Evolutionary conservation across 495 filamentous ascomycete species (phyloP), one percentile per base, ranked within the genome.

Genomic region (Xylaria scruposa): DNA sequence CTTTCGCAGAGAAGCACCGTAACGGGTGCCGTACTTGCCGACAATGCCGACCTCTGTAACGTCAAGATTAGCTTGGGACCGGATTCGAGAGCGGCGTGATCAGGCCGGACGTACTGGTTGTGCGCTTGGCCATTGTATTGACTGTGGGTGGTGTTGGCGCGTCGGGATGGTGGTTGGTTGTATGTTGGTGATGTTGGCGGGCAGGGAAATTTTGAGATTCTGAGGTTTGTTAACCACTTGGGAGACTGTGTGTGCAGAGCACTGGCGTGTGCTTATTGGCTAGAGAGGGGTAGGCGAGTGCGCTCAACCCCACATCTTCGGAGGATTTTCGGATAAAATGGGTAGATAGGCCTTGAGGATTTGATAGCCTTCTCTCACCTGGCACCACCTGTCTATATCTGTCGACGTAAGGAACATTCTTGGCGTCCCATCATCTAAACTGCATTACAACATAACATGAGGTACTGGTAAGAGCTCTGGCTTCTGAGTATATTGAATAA

Each of bases 1-100:
- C 89, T 98, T 99, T 88, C 96, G 94, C 85, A 99, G 93, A 80
- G 96, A 99, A 83, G 96, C 96, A 92, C 96, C 96, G 86, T 99
- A 99, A 91, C 96, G 38, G 61, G 70, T 71, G 40, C 61, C 69
- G 69, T 71, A 71, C 51, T 71, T 66, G 49, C 61, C 70, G 70
- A 54, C 91, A 69, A 71, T 71, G 40, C 70, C 70, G 49, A 71
- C 70, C 51, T 71, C 68, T 70, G 33, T 31, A 46, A 56, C 10
- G 36, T 12, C n/a, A 47, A 44, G 29, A 64, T 70, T 70, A 70
- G 68, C 46, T 38, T 36, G 29, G 26, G 60, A 38, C 24, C 0
- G 5, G 46, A 46, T 40, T 42, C 36, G 33, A 53, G 8, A 7
- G 33, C 40, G 29, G 29, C 46, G 33, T 21, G 17, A 60, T 40